Base-by-base conservation (phyloP, 148 eudicot genomes). In the Agrostemma githago region DNA sequence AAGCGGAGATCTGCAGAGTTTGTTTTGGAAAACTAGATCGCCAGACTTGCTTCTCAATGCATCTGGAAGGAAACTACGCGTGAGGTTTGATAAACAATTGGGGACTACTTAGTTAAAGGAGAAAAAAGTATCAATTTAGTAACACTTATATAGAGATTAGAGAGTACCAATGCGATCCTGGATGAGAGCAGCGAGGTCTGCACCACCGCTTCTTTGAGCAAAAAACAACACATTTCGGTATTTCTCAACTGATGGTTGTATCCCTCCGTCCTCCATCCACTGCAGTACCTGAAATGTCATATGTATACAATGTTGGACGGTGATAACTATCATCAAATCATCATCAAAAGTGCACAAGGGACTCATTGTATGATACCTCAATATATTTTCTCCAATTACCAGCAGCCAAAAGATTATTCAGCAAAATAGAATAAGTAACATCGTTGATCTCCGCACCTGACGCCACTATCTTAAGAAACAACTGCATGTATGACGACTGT, bases 351-450 rank as follows among this genome's bases (percentile, higher is more conserved):
- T 41, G 38, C 19, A 59, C 21, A 7, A 58, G 42, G 72, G 39
- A 21, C 7, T 10, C 51, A 6, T 46, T 9, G 54, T 14, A 9
- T 48, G 54, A 83, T 84, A 92, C 98, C 98, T 95, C 98, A 8
- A 90, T 70, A 73, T 92, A 92, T 83, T 92, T 95, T 81, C 98
- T 90, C 98, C 98, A 92, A 71, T 90, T 83, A 65, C 96, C 97
- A 66, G 96, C 88, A 70, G 86, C 90, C 83, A 95, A 81, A 79
- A 92, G 97, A 83, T 86, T 84, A 74, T 86, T 90, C 72, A 95
- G 77, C 79, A 95, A 78, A 74, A 92, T 74, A 43, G 90, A 76
- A 80, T 92, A 95, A 48, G 98, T 92, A 54, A 88, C 80, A 46
- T 81, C 78, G 68, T 70, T 83, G 69, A 92, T 82, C 74, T 90